A percentile compares a stretch with the other conserved stretches of the same genome.
These are phyloP conservation scores for Trifolium dubium DNA, from an alignment of 306 rosid species.

Conservation along the genomic window DNA sequence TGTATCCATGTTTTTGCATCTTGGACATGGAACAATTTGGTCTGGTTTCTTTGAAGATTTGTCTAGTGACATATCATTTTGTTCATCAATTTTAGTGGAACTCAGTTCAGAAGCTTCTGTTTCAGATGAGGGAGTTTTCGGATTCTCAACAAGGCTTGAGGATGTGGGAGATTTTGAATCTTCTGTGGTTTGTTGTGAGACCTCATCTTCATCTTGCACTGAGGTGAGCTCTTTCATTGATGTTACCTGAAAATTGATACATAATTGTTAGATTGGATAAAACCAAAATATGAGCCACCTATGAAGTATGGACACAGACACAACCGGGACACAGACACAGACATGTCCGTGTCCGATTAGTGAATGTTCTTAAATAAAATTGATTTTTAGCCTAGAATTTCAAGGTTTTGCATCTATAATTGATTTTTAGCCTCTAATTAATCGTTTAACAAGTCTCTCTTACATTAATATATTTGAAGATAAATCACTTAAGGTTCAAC, in stretches of 20 bases:
- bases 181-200: constrained; percentile 49
- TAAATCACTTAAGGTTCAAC: too few relatives aligned
- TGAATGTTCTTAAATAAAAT: too few relatives aligned
- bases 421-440: too few relatives aligned
- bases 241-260: background rate
- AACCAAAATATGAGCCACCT: background rate
- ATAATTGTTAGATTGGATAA: background rate
- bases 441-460: too few relatives aligned
- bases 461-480: too few relatives aligned
- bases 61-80: constrained; percentile 59
- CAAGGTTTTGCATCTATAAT: too few relatives aligned
- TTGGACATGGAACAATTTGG: constrained; percentile 76
- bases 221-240: background rate
- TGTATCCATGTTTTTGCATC: constrained; percentile 91
- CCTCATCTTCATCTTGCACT: constrained; percentile 33
- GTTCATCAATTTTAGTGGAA: constrained; percentile 44
- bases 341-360: too few relatives aligned
- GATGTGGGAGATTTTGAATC: constrained; percentile 50
- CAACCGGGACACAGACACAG: too few relatives aligned
- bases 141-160: constrained; percentile 53
- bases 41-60: constrained; percentile 73
- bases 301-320: too few relatives aligned
- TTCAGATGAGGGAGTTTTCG: constrained; percentile 56
- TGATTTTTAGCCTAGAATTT: too few relatives aligned
- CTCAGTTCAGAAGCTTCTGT: constrained; percentile 51